Evolutionary conservation across 1,284 basidiomycete species (phyloP), one percentile per base, ranked within the genome.

Genomic region (Leucocoprinus gongylophorus): DNA sequence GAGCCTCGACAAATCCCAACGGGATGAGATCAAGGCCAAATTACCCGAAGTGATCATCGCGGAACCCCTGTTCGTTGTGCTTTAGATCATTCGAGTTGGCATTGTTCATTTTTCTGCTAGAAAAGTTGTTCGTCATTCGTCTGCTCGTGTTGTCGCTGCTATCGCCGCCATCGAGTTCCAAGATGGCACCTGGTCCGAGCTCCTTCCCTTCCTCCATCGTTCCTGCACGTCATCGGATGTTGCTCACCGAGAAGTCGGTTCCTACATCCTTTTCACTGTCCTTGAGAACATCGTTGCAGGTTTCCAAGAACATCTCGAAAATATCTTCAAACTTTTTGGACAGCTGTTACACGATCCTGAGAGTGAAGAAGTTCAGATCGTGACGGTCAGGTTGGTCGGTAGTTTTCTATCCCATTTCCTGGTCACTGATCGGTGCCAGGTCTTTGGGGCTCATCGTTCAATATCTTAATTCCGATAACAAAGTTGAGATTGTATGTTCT

Each of bases 141-240:
- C 90, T 50, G 91, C 95, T 26, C 91, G 95, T 51, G 90, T 97
- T 55, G 83, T 99, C 57, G 91, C 95, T 46, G 89, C 93, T 55
- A 91, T 99, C 69, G 97, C 95, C 35, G 80, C 85, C 57, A 81
- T 92, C 63, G 97, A 99, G 68, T 79, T 98, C 54, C 83, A 89
- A 23, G 68, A 80, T 53, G 81, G 85, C 56, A 80, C 83, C 57
- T 99, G 97, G 97, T 80, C 86, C 2, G 78, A 85, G 54, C 86
- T 99, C 44, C 80, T 99, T 32, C 91, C 91, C 3, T 95, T 91
- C 76, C 81, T 99, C 51, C 81, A 89, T 63, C 77, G 85, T 58
- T 86, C 91, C 15, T 88, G 89, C 54, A 77, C 78, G 46, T 46
- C 92, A 8, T 59, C 78, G 2, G 72, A 80, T 50, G 81, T 83